Conservation (phyloP, 2,329 filamentous ascomycete species). For the Aureobasidium vineae region DNA sequence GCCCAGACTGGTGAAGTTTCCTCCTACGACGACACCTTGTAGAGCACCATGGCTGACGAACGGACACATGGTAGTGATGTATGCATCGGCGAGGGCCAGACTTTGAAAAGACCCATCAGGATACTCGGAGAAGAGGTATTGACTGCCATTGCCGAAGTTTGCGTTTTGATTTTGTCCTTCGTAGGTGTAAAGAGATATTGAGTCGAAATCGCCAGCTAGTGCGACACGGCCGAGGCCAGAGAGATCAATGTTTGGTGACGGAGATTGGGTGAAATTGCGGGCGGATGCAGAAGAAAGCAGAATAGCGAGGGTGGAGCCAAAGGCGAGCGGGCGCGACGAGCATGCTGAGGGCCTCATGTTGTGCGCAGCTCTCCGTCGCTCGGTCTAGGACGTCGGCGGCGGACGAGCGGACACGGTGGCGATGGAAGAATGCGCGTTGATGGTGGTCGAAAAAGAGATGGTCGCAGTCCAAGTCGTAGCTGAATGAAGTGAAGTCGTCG, state of each 20-base stretch:
- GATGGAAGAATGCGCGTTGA: background rate
- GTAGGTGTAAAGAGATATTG: conserved; percentile 86
- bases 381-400: conserved; percentile 12
- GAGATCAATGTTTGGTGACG: conserved; percentile 73
- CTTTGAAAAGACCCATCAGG: conserved; percentile 81
- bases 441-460: background rate
- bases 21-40: conserved; percentile 78
- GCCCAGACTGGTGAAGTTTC: conserved; percentile 92
- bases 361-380: conserved; percentile 26
- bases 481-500: background rate
- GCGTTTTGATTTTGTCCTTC: conserved; percentile 71
- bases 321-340: conserved; percentile 28
- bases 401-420: conserved; percentile 12
- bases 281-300: conserved; percentile 13
- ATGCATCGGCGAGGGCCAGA: conserved; percentile 69
- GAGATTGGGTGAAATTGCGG: conserved; percentile 56
- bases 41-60: conserved; percentile 67
- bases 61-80: conserved; percentile 84
- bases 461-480: background rate
- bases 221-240: conserved; percentile 76
- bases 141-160: conserved; percentile 70
- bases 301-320: conserved; percentile 26
- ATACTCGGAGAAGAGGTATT: conserved; percentile 75
- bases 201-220: conserved; percentile 84
- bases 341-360: conserved; percentile 26